phyloP scores from a whole-genome alignment of 768 basidiomycete species.

The Pleurotus ostreatus region DNA sequence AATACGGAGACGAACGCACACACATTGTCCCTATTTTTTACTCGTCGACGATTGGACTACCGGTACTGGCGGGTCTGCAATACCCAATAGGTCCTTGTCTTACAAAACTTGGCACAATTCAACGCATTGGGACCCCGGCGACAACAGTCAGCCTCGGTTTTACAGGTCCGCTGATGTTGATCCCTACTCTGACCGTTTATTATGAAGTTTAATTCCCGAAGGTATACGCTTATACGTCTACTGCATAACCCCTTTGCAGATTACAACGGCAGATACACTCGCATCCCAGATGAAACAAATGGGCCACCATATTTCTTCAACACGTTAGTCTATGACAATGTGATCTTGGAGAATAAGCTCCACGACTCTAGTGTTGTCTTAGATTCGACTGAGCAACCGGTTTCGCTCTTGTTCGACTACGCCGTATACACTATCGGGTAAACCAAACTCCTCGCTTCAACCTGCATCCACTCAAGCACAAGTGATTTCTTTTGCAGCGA shows the following conservation, averaged over 20 bases:
- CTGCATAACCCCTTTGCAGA: not conserved
- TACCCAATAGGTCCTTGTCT: too few species aligned
- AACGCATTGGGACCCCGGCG: not conserved
- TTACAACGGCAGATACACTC: not conserved
- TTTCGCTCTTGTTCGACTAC: not conserved
- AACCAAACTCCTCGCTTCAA: not conserved
- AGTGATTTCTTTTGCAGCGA: too few species aligned
- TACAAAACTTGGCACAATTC: not conserved
- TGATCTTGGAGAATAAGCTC: not conserved
- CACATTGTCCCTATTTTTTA: not conserved
- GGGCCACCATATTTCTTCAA: not conserved
- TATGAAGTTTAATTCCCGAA: not conserved
- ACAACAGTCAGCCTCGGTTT: not conserved
- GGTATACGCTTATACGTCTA: not conserved
- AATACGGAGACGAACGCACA: not conserved
- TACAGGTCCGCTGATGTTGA: not conserved
- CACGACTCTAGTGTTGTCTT: not conserved
- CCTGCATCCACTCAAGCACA: too few species aligned
- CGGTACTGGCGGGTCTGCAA: not conserved
- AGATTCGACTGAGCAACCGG: not conserved
- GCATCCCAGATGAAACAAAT: not conserved
- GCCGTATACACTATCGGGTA: not conserved
- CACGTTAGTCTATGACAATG: not conserved
- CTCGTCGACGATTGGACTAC: not conserved
- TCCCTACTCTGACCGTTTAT: not conserved